Evolutionary conservation across 331 rosid genomes (phyloP).

Genomic region (Acacia pycnantha): DNA sequence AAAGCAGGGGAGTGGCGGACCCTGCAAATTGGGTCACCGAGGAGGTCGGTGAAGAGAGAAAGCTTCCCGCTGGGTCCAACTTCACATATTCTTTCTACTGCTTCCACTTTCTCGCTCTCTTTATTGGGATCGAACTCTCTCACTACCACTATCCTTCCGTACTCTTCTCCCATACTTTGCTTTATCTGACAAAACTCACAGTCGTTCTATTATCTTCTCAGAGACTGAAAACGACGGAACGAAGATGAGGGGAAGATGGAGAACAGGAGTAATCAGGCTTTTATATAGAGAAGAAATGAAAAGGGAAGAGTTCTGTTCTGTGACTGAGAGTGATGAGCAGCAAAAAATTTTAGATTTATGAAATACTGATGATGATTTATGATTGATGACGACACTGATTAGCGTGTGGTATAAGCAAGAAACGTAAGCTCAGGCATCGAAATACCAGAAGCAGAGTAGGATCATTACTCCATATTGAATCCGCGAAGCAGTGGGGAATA

Average conservation of each 20-base stretch:
- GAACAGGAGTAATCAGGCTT: neutral
- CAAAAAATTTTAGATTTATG: conserved; percentile 16
- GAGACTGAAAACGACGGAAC: neutral
- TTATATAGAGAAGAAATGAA: neutral
- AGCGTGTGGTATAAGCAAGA: conserved; percentile 44
- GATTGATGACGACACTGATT: conserved; percentile 15
- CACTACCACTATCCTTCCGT: conserved; percentile 32
- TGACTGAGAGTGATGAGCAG: neutral
- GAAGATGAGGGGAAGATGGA: neutral
- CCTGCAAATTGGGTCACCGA: conserved; percentile 95
- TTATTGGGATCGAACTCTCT: conserved; percentile 66
- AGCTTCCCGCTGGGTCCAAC: conserved; percentile 81
- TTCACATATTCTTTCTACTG: conserved; percentile 78
- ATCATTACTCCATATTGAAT: neutral
- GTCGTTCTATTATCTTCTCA: neutral
- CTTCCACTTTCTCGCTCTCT: conserved; percentile 63
- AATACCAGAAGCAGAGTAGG: neutral
- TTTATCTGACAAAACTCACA: neutral
- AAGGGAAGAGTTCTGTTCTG: neutral
- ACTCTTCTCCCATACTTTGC: conserved; percentile 28
- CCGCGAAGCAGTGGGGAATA: neutral
- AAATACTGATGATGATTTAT: neutral
- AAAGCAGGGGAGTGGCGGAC: conserved; percentile 96
- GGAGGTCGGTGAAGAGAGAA: conserved; percentile 89
- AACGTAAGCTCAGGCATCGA: conserved; percentile 12